Percentiles rank a stretch among this genome's conserved stretches.
phyloP scores from a whole-genome alignment of 2,329 filamentous ascomycete species.

The Zasmidium citrigriseum region DNA sequence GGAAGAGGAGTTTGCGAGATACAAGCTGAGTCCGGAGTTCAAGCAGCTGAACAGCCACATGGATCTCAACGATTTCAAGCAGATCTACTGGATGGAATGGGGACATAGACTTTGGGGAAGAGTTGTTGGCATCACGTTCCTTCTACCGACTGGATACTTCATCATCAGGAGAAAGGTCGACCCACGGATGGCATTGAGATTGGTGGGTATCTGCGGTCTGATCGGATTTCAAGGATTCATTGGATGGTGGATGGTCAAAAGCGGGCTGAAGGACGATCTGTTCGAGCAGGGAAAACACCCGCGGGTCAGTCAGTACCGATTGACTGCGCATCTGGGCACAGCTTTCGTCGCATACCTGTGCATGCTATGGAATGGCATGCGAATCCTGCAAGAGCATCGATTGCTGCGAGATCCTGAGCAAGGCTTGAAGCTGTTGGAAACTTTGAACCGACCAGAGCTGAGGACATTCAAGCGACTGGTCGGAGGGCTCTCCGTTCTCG shows the following conservation, averaged over 20 bases:
- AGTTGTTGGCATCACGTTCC: constrained; percentile 84
- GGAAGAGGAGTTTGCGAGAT: constrained; percentile 91
- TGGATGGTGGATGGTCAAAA: constrained; percentile 99
- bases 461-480: constrained; percentile 72
- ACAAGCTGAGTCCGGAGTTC: constrained; percentile 90
- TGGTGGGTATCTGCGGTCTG: constrained; percentile 80
- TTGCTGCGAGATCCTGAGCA: constrained; percentile 68
- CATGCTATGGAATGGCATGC: constrained; percentile 88
- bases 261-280: constrained; percentile 90
- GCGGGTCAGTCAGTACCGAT: constrained; percentile 89
- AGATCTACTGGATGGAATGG: constrained; percentile 99
- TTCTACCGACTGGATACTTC: constrained; percentile 86
- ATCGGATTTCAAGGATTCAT: constrained; percentile 95
- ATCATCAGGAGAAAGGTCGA: constrained; percentile 78
- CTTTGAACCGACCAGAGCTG: constrained; percentile 68
- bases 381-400: constrained; percentile 75
- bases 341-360: constrained; percentile 92
- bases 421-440: constrained; percentile 54
- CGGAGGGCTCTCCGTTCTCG: constrained; percentile 68
- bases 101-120: constrained; percentile 92
- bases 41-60: constrained; percentile 89
- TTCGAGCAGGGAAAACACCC: constrained; percentile 90
- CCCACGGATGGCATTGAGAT: constrained; percentile 71
- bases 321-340: constrained; percentile 84
- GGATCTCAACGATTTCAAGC: constrained; percentile 91